phyloP scores from a whole-genome alignment of 768 basidiomycete species.

The Pleurotus sapidus region DNA sequence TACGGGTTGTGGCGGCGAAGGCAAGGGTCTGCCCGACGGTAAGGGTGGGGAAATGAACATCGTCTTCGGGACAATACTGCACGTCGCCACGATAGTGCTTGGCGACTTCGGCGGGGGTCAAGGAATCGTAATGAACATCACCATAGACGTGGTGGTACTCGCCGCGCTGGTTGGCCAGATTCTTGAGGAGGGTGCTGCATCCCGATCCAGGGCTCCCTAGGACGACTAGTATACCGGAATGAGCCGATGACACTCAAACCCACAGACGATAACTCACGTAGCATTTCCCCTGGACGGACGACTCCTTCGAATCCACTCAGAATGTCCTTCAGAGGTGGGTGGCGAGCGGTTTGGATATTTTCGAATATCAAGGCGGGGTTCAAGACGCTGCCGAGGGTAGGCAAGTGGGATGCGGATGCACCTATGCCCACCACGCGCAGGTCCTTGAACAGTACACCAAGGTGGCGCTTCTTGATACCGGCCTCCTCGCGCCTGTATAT shows the following conservation, averaged over 20 bases:
- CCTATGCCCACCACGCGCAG: conserved; percentile 62
- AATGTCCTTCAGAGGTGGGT: conserved; percentile 64
- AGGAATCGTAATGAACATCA: conserved; percentile 72
- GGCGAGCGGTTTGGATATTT: conserved; percentile 41
- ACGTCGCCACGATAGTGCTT: conserved; percentile 77
- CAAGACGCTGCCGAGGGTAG: conserved; percentile 61
- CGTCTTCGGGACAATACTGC: conserved; percentile 80
- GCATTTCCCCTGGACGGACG: conserved; percentile 72
- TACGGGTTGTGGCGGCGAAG: conserved; percentile 67
- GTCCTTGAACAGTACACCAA: conserved; percentile 60
- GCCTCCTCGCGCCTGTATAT: conserved; percentile 41
- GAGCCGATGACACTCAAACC: not conserved
- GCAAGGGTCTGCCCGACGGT: conserved; percentile 75
- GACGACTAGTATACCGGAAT: conserved; percentile 49
- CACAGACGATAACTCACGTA: conserved; percentile 49
- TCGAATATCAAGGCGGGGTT: conserved; percentile 47
- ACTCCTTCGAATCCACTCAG: conserved; percentile 62
- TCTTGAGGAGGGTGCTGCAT: conserved; percentile 82
- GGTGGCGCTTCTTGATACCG: conserved; percentile 47
- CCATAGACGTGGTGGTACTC: conserved; percentile 71
- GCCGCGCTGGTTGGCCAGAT: conserved; percentile 69
- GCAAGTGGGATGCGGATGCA: conserved; percentile 48
- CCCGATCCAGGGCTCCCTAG: conserved; percentile 85
- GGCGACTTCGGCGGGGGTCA: conserved; percentile 60
- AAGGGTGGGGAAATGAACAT: conserved; percentile 82